Conservation (phyloP, 345 rosid species). For the Eucalyptus pumila region DNA sequence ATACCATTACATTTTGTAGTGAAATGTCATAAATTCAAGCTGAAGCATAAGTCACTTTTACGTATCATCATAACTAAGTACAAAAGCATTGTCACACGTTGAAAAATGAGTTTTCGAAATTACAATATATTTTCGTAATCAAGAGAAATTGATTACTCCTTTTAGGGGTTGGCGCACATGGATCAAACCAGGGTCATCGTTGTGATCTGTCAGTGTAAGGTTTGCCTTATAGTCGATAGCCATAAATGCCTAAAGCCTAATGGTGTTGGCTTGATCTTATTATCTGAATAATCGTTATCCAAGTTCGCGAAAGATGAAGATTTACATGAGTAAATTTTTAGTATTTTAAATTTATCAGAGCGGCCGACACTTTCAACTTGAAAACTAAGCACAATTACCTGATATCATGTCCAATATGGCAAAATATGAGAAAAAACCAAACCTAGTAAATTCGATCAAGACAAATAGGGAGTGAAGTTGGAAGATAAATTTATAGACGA, state of each 20-base stretch:
- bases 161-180: neutral
- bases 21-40: neutral
- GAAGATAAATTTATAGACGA: neutral
- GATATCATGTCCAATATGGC: neutral
- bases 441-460: neutral
- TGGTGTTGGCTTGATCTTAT: neutral
- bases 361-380: neutral
- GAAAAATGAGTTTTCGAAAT: neutral
- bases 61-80: neutral
- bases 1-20: neutral
- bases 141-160: neutral
- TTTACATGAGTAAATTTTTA: neutral
- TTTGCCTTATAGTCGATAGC: neutral
- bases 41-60: neutral
- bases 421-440: neutral
- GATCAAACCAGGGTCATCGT: neutral
- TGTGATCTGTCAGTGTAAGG: neutral
- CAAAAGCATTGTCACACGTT: neutral
- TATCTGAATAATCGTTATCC: neutral
- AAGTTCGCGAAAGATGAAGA: neutral
- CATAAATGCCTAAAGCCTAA: neutral
- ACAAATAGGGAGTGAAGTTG: neutral
- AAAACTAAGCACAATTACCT: neutral
- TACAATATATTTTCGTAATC: too few species aligned
- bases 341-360: neutral